Conservation (phyloP, 106 monocot genomes). For the Phalaenopsis aphrodite region DNA sequence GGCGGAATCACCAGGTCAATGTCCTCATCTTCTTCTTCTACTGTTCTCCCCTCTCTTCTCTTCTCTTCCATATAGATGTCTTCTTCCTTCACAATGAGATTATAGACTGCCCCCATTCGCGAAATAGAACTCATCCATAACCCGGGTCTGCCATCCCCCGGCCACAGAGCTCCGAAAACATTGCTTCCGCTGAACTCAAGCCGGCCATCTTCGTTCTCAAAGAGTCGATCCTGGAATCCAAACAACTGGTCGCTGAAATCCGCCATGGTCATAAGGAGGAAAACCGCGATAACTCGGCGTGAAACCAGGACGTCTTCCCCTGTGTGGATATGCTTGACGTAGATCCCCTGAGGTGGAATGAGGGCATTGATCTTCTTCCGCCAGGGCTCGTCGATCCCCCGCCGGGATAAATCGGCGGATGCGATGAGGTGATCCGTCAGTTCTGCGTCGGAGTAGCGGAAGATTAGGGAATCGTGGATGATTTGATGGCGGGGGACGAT, state of each 20-base stretch:
- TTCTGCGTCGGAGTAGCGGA: conserved; percentile 57
- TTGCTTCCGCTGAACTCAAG: conserved; percentile 52
- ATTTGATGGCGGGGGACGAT: conserved; percentile 67
- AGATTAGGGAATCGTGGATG: conserved; percentile 79
- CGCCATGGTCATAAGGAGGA: conserved; percentile 73
- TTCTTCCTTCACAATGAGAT: conserved; percentile 58
- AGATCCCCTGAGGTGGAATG: conserved; percentile 46
- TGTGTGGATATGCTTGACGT: conserved; percentile 63
- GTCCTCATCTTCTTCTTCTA: conserved; percentile 38
- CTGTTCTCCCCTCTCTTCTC: not conserved
- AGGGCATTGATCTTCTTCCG: conserved; percentile 36
- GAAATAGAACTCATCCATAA: conserved; percentile 70
- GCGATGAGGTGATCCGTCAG: conserved; percentile 36
- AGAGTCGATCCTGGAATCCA: conserved; percentile 64
- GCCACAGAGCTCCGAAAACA: conserved; percentile 38
- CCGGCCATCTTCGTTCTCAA: conserved; percentile 55
- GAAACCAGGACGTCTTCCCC: conserved; percentile 63
- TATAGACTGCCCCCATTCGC: conserved; percentile 72
- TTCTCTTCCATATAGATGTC: conserved; percentile 42
- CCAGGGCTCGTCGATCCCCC: conserved; percentile 32
- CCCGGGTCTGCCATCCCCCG: conserved; percentile 66
- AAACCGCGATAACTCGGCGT: conserved; percentile 45
- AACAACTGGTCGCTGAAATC: conserved; percentile 85
- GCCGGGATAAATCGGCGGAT: conserved; percentile 29
- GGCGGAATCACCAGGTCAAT: conserved; percentile 67